phyloP scores from a whole-genome alignment of 2,329 filamentous ascomycete species.

The Sphaerulina populicola region DNA sequence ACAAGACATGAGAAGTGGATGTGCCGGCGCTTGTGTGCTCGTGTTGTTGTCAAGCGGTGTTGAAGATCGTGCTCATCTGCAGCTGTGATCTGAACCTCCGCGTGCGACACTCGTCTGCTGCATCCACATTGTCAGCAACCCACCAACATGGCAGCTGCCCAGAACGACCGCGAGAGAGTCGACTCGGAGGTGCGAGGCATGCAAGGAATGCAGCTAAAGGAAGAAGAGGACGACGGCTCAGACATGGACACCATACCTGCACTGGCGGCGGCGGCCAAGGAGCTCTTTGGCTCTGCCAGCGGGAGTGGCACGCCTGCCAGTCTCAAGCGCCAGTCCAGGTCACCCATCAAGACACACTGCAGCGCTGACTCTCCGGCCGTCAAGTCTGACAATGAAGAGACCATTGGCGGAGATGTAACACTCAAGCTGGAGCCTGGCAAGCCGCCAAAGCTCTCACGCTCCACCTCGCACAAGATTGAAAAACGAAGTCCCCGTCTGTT shows the following conservation, averaged over 20 bases:
- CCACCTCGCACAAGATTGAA: conserved; percentile 61
- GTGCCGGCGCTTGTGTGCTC: not conserved
- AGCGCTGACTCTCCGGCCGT: conserved; percentile 33
- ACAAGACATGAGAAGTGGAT: conserved; percentile 8
- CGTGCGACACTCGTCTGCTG: conserved; percentile 18
- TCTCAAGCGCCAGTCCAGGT: conserved; percentile 22
- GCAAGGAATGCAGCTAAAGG: conserved; percentile 42
- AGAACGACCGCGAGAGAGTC: conserved; percentile 32
- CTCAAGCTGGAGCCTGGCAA: conserved; percentile 58
- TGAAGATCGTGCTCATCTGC: conserved; percentile 5
- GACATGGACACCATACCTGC: conserved; percentile 25
- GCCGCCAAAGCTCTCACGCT: conserved; percentile 64
- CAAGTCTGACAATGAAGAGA: conserved; percentile 44
- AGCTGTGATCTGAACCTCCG: conserved; percentile 11
- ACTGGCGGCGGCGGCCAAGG: conserved; percentile 20
- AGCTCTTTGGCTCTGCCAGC: conserved; percentile 23
- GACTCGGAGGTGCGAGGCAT: conserved; percentile 41
- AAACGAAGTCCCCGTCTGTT: conserved; percentile 59
- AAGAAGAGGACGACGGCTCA: conserved; percentile 28
- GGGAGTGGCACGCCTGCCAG: conserved; percentile 19
- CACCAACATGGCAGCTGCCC: conserved; percentile 35
- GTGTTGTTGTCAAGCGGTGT: not conserved
- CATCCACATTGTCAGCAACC: conserved; percentile 19
- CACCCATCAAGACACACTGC: conserved; percentile 23
- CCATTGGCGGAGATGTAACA: conserved; percentile 52